phyloP scores from a whole-genome alignment of 768 basidiomycete species.

The Galerina marginata region DNA sequence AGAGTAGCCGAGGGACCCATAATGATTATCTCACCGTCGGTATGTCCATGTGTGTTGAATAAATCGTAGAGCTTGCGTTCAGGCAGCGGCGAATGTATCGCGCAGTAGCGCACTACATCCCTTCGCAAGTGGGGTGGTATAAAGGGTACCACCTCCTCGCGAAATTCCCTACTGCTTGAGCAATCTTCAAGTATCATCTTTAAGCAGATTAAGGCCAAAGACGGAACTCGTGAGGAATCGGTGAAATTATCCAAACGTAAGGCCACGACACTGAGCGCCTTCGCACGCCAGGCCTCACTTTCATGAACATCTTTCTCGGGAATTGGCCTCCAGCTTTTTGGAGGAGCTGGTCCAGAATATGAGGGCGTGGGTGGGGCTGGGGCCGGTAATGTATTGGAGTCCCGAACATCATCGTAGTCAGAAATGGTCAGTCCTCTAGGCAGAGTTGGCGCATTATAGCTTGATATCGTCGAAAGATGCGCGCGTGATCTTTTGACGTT shows the following conservation, averaged over 20 bases:
- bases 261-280: constrained; percentile 61
- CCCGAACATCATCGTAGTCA: constrained; percentile 14
- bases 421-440: constrained; percentile 43
- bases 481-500: constrained; percentile 51
- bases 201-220: constrained; percentile 64
- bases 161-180: constrained; percentile 46
- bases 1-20: constrained; percentile 58
- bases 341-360: constrained; percentile 57
- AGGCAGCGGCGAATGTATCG: constrained; percentile 61
- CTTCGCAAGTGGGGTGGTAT: constrained; percentile 66
- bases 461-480: constrained; percentile 33
- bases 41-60: constrained; percentile 54
- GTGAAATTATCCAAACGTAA: constrained; percentile 32
- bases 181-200: constrained; percentile 47
- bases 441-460: constrained; percentile 50
- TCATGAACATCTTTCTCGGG: constrained; percentile 31
- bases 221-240: constrained; percentile 43
- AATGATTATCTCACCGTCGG: constrained; percentile 68
- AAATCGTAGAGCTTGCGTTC: constrained; percentile 55
- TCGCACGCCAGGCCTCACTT: constrained; percentile 52
- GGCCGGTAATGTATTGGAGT: not conserved
- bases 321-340: constrained; percentile 60
- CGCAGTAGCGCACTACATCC: constrained; percentile 60
- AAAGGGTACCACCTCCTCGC: constrained; percentile 48
- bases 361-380: constrained; percentile 10